These are phyloP conservation scores for Gossypium davidsonii DNA, from an alignment of 441 rosid species.

Conservation along the genomic window DNA sequence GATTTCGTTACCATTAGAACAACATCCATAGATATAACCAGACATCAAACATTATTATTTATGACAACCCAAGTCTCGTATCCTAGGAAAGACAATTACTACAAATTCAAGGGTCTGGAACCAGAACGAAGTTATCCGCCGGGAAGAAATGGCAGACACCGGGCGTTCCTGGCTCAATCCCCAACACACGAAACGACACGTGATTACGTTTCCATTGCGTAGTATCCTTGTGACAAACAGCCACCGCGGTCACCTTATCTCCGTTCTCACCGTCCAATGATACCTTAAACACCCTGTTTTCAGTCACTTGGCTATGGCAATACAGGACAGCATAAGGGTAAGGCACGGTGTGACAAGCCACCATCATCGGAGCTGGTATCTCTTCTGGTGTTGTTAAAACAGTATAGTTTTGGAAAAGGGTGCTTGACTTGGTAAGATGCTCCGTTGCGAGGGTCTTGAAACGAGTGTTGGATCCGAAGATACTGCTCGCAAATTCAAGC, in stretches of 20 bases:
- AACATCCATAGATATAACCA: not conserved
- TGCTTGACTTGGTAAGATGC: not conserved
- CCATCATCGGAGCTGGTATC: conserved; percentile 5
- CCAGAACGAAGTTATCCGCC: conserved; percentile 14
- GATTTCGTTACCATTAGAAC: not conserved
- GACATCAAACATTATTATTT: not conserved
- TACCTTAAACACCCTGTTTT: conserved; percentile 30
- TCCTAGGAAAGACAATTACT: not conserved
- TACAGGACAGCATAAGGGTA: conserved; percentile 28
- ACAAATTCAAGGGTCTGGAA: not conserved
- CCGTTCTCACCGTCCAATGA: conserved; percentile 29
- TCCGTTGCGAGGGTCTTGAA: not conserved
- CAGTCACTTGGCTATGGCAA: conserved; percentile 32
- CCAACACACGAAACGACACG: conserved; percentile 24
- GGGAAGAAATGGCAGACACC: conserved; percentile 42
- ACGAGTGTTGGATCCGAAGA: not conserved
- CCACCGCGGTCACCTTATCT: conserved; percentile 30
- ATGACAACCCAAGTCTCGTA: not conserved
- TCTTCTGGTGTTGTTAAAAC: conserved; percentile 21
- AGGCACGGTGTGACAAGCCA: conserved; percentile 23
- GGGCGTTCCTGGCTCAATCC: conserved; percentile 21
- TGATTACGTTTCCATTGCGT: conserved; percentile 32
- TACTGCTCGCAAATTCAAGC: not conserved
- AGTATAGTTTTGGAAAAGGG: conserved; percentile 29
- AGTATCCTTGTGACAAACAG: conserved; percentile 49